phyloP scores from a whole-genome alignment of 106 monocot species.

The Narthecium ossifragum region DNA sequence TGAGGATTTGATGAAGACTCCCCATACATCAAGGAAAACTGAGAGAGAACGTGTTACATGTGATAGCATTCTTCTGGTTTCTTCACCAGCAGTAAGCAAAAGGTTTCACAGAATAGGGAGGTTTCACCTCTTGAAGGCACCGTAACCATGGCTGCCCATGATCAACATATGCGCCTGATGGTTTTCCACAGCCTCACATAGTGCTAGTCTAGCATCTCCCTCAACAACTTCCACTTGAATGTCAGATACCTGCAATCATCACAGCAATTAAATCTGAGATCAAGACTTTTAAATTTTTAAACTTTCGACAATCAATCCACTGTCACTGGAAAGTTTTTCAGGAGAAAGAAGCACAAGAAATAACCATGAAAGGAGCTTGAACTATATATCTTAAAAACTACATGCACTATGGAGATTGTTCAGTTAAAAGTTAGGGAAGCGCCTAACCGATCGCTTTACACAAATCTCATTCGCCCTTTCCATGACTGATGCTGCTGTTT shows the following conservation, averaged over 20 bases:
- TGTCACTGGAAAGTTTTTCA: neutral
- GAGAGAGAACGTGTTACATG: no score
- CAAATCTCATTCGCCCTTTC: neutral
- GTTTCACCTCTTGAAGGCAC: conserved; percentile 2
- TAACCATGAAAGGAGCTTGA: neutral
- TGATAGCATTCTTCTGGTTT: no score
- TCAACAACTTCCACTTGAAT: conserved; percentile 3
- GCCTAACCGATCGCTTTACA: neutral
- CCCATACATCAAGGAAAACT: no score
- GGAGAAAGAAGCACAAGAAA: neutral
- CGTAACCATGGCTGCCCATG: conserved; percentile 13
- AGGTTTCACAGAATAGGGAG: no score
- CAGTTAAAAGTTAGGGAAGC: no score
- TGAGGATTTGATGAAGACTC: no score
- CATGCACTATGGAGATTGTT: no score
- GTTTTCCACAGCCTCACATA: conserved; percentile 11
- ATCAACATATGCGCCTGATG: conserved; percentile 7
- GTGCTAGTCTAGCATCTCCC: conserved; percentile 10
- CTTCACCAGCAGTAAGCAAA: no score
- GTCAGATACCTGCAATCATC: conserved; percentile 1
- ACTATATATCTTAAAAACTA: no score
- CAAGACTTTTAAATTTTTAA: no score
- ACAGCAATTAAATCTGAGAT: neutral
- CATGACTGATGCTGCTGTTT: neutral
- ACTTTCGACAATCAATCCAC: neutral